Base-by-base conservation (phyloP, 129 eudicot genomes). In the Flaveria bidentis region DNA sequence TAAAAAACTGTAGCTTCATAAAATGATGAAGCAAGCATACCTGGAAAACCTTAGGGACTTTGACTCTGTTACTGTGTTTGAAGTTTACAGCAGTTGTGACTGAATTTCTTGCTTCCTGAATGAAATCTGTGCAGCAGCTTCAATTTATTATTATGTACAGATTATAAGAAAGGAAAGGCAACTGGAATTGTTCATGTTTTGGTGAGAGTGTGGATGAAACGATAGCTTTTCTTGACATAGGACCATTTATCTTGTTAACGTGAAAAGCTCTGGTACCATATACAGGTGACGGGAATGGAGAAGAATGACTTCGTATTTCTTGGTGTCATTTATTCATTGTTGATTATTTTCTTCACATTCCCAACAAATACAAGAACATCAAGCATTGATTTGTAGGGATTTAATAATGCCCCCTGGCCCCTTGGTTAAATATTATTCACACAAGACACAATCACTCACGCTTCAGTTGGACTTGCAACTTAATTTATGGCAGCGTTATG, bases 51-150 rank as follows among this genome's bases (percentile, higher is more conserved):
- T 36, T 60, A 42, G 98, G 98, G 73, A 94, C 74, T 80, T 57
- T 84, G 83, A 94, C 85, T 74, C 47, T 75, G 58, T 61, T 84
- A 81, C 69, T 88, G 71, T 82, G 63, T 80, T 72, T 81, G 28
- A 91, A 91, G 85, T 89, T 91, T 49, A 26, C 82, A 39, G 96
- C 96, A n/a, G 88, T 78, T 84, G 82, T 91, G 67, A 87, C 96
- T 78, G 98, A 88, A 86, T 94, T 91, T 80, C 81, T 89, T 64
- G 97, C 98, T 82, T 94, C 97, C 76, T 86, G 93, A 51, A 86
- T 81, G 69, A 94, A 94, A 86, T 94, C 98, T 94, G 84, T 50
- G 69, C 16, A 83, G 70, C 62, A 50, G 46, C 66, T 78, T 65
- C 28, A 39, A 39, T 52, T 69, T 65, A 80, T 66, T 67, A 73